These are phyloP conservation scores for Termitomyces sp. DNA, from an alignment of 768 basidiomycete species.

Conservation along the genomic window DNA sequence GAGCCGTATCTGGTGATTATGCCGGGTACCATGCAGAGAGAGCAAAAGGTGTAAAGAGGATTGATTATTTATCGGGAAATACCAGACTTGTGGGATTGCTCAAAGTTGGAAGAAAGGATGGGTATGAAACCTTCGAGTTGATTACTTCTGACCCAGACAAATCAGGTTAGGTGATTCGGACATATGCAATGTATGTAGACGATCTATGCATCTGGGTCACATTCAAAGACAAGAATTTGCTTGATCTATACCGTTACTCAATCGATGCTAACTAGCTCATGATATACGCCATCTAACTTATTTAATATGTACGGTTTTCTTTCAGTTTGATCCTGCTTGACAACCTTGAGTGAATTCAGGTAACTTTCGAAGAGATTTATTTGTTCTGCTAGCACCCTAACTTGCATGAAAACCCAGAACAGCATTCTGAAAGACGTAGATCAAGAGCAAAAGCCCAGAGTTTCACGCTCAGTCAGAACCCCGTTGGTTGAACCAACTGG, in stretches of 20 bases:
- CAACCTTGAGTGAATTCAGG: too few relatives aligned
- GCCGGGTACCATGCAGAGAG: constrained; percentile 27
- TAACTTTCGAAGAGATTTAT: too few relatives aligned
- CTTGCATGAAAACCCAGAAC: background rate
- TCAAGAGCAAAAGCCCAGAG: too few relatives aligned
- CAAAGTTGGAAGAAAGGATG: constrained; percentile 29
- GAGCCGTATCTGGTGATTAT: constrained; percentile 14
- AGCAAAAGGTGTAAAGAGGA: constrained; percentile 48
- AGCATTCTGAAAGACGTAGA: background rate
- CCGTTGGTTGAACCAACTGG: too few relatives aligned
- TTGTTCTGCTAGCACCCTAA: too few relatives aligned
- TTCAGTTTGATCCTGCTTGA: background rate
- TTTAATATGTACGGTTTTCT: too few relatives aligned
- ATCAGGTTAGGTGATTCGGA: background rate
- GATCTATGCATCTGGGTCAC: background rate
- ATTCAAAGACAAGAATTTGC: background rate
- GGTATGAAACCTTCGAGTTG: constrained; percentile 30
- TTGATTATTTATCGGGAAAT: constrained; percentile 51
- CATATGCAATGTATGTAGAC: background rate
- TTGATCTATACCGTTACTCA: background rate
- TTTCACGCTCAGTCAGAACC: background rate
- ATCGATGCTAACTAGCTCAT: too few relatives aligned
- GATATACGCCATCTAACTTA: too few relatives aligned
- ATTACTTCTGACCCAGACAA: background rate
- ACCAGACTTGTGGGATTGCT: constrained; percentile 44